Evolutionary conservation across 78 protist species (phyloP).

Genomic region (Emiliania huxleyi): DNA sequence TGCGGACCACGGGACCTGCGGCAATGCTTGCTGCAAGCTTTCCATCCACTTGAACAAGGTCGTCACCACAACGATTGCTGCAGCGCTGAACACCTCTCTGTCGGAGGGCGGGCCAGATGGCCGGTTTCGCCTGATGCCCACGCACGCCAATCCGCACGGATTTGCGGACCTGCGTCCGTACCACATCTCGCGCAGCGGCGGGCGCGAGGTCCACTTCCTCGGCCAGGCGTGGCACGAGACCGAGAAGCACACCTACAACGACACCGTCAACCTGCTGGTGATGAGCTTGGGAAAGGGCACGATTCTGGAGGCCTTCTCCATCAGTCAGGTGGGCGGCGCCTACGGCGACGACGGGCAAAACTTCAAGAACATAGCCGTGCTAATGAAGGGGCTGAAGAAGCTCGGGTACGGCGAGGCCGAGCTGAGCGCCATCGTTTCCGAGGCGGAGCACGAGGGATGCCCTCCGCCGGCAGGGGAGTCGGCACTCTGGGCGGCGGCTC

Average conservation of each 20-base stretch:
- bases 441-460: too few relatives aligned
- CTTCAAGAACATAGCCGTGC: not conserved
- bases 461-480: too few relatives aligned
- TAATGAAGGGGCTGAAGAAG: too few relatives aligned
- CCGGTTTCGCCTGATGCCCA: not conserved
- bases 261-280: slow-evolving; percentile 6
- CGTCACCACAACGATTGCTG: not conserved
- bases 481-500: too few relatives aligned
- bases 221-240: slow-evolving; percentile 13
- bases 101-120: not conserved
- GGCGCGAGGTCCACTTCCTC: not conserved
- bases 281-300: too few relatives aligned
- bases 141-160: not conserved
- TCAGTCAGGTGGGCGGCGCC: slow-evolving; percentile 8
- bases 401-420: too few relatives aligned
- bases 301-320: not conserved
- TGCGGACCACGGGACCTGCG: not conserved
- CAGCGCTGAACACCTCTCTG: not conserved
- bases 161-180: not conserved
- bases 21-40: not conserved
- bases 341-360: slow-evolving; percentile 16
- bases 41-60: not conserved
- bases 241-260: not conserved
- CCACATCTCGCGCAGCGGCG: not conserved
- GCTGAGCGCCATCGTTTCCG: too few relatives aligned